Evolutionary conservation across 2,329 filamentous ascomycete species (phyloP), one percentile per base, ranked within the genome.

Genomic region (Fusarium austroafricanum): DNA sequence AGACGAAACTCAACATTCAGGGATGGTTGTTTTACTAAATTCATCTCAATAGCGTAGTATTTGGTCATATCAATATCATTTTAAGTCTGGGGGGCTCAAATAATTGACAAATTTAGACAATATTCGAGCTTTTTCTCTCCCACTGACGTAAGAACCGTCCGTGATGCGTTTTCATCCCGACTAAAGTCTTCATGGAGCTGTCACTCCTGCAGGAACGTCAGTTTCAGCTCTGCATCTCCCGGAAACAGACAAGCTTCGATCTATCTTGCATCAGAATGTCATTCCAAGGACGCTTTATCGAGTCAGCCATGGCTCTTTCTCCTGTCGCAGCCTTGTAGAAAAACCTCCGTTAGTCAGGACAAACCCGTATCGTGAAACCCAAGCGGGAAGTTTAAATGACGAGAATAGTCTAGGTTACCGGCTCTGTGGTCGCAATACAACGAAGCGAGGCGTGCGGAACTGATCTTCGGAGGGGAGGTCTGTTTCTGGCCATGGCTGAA

Each of bases 401-500:
- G 31, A 58, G 46, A 57, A 60, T 40, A 50, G 65, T 7, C 33
- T 66, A 62, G 65, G 66, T 69, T 68, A 68, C 66, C 66, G 66
- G 61, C 53, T 67, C 61, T 69, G 31, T 69, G 66, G 66, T 68
- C 46, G 42, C 61, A 65, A 57, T 67, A 46, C 63, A 67, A 62
- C 52, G 56, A 65, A 59, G 61, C 56, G 65, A 63, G 43, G 28
- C 47, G 42, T 17, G 12, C 20, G 43, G 12, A 28, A 38, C 38
- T 44, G 56, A 49, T 61, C 46, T 33, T 65, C 65, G 65, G 65
- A 44, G 58, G 43, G 51, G 42, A 58, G 38, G 46, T 62, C 65
- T 69, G 61, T 63, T 68, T 66, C 61, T 69, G 66, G 66, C 52
- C 49, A 69, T 67, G 56, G 66, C 66, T 67, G 66, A 68, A 68